Evolutionary conservation across 1,139 yeast species (phyloP), one percentile per base, ranked within the genome.

Genomic region (Pichia sp.): DNA sequence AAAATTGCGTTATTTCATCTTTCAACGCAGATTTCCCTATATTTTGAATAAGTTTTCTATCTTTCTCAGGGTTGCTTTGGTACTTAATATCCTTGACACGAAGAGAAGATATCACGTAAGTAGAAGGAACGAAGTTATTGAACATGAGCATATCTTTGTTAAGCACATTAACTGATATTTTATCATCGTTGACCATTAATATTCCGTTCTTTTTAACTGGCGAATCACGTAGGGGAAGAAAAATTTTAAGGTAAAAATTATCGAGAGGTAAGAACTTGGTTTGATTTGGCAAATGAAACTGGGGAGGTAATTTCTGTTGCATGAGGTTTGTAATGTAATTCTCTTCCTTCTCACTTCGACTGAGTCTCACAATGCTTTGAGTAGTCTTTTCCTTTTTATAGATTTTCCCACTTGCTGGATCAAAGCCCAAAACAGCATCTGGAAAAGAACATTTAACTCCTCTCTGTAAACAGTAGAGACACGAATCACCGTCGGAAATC

Each of bases 181-280:
- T 51, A 11, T 58, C 56, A 44, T 56, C 57, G 16, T 49, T 48
- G 29, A 54, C 46, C 38, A 54, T 51, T 5, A 57, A 51, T 16
- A 34, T 49, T 10, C 48, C 51, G 31, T n/a, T 34, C 26, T 42
- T 34, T 43, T 19, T 8, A 5, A 49, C 26, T 19, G 11, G 15
- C 13, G 43, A 47, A 38, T 48, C 29, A 23, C 29, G 3, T 8
- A 31, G 5, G 8, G 50, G 50, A 8, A 48, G 8, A 29, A 38
- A 40, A 15, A 48, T 7, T 48, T 38, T 48, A 2, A 34, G 50
- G 29, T 23, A 26, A 5, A 23, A 8, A 40, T 26, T n/a, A 15
- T 34, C 40, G 5, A 15, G 38, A 5, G 10, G 31, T 8, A 26
- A 48, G 19, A 48, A 48, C n/a, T 48, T 48, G 7, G 13, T 40